Evolutionary conservation across 768 basidiomycete genomes (phyloP), one percentile per base, ranked within the genome.

Genomic region (Psilocybe cubensis): DNA sequence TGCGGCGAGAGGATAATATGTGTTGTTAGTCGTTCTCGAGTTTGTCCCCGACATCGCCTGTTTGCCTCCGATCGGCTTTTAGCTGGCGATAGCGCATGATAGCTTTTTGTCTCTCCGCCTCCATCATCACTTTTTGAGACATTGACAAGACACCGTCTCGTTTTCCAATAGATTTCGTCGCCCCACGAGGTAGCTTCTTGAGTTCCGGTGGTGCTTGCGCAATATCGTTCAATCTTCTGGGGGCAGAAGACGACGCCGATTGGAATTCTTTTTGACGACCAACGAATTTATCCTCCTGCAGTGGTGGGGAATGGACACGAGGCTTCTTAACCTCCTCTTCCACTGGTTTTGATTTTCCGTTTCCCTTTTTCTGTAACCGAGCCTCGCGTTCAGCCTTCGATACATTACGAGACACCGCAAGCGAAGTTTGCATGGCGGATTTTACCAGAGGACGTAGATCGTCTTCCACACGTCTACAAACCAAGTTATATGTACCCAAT

Each of bases 111-210:
- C 91, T 79, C 69, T 92, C 91, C 51, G 78, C 76, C 64, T 89
- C 89, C 83, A 94, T 85, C 85, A 90, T 85, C 5, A 78, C 77
- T 67, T 84, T 86, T 74, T 92, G 89, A 12, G 87, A 85, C 82
- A 91, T 86, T 25, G 87, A 88, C 27, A 92, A 62, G 7, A 89
- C 79, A 2, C 79, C 80, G 9, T 81, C 65, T 27, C 60, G 59
- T 43, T 64, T 59, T 38, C 64, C 65, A 29, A 63, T 59, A 10
- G 59, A 58, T 3, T 60, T 42, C 0, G 57, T 63, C 11, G 72
- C 79, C 25, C 82, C 78, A 20, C 85, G 81, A 20, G 85, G 83
- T 5, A 83, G 72, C 57, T 76, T 81, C 58, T 76, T 84, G 31
- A 91, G 68, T 38, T 81, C 79, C 1, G 89, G 89, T 10, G 90